A percentile compares a stretch with the other conserved stretches of the same genome.
These are phyloP conservation scores for Penicillium nucicola DNA, from an alignment of 495 filamentous ascomycete species.

Conservation along the genomic window DNA sequence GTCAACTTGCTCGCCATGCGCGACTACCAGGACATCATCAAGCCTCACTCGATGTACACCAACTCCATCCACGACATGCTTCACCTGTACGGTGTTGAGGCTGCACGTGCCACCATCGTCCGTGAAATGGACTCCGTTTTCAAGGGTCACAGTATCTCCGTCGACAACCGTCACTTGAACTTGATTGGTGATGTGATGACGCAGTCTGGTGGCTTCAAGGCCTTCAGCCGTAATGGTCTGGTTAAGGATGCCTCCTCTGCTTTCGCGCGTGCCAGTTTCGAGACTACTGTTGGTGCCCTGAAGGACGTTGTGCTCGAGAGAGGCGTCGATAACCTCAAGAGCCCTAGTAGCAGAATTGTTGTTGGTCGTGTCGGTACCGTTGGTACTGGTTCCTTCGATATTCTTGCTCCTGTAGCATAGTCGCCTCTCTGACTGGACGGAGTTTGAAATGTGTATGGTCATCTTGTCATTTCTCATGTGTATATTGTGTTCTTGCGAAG, in stretches of 20 bases:
- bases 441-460: conserved; percentile 12
- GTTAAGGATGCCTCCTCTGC: conserved; percentile 74
- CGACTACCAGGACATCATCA: conserved; percentile 78
- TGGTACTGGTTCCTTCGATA: conserved; percentile 90
- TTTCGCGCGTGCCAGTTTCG: conserved; percentile 98
- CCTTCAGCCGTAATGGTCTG: conserved; percentile 88
- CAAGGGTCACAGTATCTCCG: conserved; percentile 84
- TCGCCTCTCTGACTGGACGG: conserved; percentile 15
- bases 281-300: conserved; percentile 91
- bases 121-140: conserved; percentile 86
- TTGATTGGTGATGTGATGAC: conserved; percentile 98
- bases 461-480: conserved; percentile 11
- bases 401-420: conserved; percentile 65
- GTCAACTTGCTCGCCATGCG: conserved; percentile 90
- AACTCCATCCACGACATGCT: conserved; percentile 90
- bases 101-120: conserved; percentile 80
- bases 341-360: conserved; percentile 84
- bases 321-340: conserved; percentile 83
- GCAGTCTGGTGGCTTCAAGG: conserved; percentile 74
- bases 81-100: conserved; percentile 86
- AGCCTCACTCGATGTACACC: conserved; percentile 81
- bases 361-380: conserved; percentile 76
- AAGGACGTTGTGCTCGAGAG: conserved; percentile 86
- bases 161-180: conserved; percentile 90
- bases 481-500: conserved; percentile 16